Percentiles rank a stretch among this genome's conserved stretches.
Conservation (phyloP, 345 rosid genomes). For the Anacardium occidentale region DNA sequence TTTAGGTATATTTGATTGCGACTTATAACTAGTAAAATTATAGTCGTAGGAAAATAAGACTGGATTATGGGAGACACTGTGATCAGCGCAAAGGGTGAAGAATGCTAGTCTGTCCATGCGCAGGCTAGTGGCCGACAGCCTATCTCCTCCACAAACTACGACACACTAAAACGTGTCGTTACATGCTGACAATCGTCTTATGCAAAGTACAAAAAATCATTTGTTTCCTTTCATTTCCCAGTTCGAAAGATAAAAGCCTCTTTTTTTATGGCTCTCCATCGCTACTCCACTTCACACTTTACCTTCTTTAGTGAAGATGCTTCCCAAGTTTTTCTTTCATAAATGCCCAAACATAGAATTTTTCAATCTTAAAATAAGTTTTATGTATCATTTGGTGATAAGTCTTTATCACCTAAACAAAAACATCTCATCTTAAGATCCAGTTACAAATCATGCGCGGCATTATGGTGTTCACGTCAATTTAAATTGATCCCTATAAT, state of each 20-base stretch:
- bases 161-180: constrained; percentile 13
- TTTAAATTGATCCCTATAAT: too few relatives aligned
- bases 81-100: constrained; percentile 12
- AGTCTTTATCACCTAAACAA: too few relatives aligned
- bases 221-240: neutral
- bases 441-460: too few relatives aligned
- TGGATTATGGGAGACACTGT: constrained; percentile 32
- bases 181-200: constrained; percentile 1
- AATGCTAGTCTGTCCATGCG: constrained; percentile 21
- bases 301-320: too few relatives aligned
- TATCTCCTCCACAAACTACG: constrained; percentile 13
- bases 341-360: too few relatives aligned
- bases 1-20: neutral
- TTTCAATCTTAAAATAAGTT: too few relatives aligned
- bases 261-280: neutral
- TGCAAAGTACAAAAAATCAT: constrained; percentile 17
- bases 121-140: constrained; percentile 37
- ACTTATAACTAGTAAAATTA: too few relatives aligned
- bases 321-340: neutral
- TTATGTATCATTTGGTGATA: too few relatives aligned
- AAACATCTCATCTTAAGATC: too few relatives aligned
- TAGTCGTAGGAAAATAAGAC: neutral
- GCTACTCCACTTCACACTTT: neutral
- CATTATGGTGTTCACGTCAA: too few relatives aligned
- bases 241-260: neutral